Base-by-base conservation (phyloP, 2,329 filamentous ascomycete genomes). In the Aspergillus fijiensis region DNA sequence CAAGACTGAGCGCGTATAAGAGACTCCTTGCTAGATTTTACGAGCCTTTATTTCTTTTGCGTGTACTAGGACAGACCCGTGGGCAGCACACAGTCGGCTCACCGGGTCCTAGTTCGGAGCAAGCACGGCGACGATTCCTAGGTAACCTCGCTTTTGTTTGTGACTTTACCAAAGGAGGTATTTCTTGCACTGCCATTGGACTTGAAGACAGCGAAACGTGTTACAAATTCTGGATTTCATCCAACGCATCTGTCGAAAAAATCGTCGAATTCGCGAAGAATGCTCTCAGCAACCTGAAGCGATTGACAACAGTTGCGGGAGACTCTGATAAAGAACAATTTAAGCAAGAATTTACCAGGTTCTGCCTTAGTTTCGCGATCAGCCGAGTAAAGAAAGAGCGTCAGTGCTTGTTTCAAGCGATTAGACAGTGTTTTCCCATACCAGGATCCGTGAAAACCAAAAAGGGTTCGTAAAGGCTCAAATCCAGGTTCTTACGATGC, bases 141-240 rank as follows among this genome's bases (percentile, higher is more conserved):
- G 58, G 57, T 39, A 65, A 65, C 23, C 63, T 65, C 51, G 72
- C 79, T 9, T 81, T 77, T 63, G 63, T 84, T 6, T 82, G 80
- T 61, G 81, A 83, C 57, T 76, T 76, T 51, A 62, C 70, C 0
- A 83, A 81, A 61, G 81, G 81, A 0, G 82, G 81, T 2, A 63
- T 70, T 2, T 76, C 76, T 0, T 78, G 76, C n/a, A 78, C 81
- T 0, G 75, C 82, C 0, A 75, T 84, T 27, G 80, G 73, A 0
- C 63, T 82, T 1, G 74, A 83, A 60, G 67, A 76, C 0, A 60
- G 49, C 0, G 42, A 65, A 1, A 59, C 73, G 0, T 63, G 64
- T n/a, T 74, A 73, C 54, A 68, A 73, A 2, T 80, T 81, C 45
- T 82, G 80, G 77, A 53, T 82, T 7, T 76, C 81, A 3, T 75